Evolutionary conservation across 2,329 filamentous ascomycete species (phyloP), one percentile per base, ranked within the genome.

Genomic region (Ophiostoma sp.): DNA sequence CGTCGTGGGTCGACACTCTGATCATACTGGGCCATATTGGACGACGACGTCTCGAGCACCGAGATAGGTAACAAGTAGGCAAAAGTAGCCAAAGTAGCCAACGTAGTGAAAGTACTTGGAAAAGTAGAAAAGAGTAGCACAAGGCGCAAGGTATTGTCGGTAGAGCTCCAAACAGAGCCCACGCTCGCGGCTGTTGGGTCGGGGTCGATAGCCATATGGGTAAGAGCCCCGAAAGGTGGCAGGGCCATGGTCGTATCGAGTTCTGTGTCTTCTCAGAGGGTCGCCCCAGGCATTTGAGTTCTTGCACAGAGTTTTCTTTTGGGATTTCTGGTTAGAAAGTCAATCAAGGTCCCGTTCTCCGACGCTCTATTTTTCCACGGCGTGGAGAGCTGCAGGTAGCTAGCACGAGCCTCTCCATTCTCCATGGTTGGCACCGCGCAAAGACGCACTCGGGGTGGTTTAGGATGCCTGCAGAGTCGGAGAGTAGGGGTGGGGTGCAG

Each of bases 141-240:
- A 35, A 62, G 57, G 57, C 57, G 13, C 57, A 62, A 62, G 57
- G 52, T 57, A 6, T 31, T 33, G 27, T 62, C 54, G 54, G 54
- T 27, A 60, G 54, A 60, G 54, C 54, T 62, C 57, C 57, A 62
- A 62, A 62, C 27, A 35, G 27, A 62, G 57, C 57, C 10, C n/a
- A 48, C 27, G 11, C 57, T 31, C 57, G 57, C 57, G 15, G 57
- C 27, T 60, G 54, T 20, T 60, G 54, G 11, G 54, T 4, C 57
- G 57, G 57, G 27, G 15, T 62, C 27, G 5, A 57, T 57, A 62
- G 35, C 57, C 57, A 27, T 62, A 62, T 62, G 57, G 57, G 57
- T 33, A 62, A 62, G 57, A 33, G 57, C 57, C 57, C 57, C 57
- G 57, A 62, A 62, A 48, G 17, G 44, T 48, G 44, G 17, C 44